Evolutionary conservation across 1,139 yeast genomes (phyloP), one percentile per base, ranked within the genome.

Genomic region (Wickerhamiella pararugosa): DNA sequence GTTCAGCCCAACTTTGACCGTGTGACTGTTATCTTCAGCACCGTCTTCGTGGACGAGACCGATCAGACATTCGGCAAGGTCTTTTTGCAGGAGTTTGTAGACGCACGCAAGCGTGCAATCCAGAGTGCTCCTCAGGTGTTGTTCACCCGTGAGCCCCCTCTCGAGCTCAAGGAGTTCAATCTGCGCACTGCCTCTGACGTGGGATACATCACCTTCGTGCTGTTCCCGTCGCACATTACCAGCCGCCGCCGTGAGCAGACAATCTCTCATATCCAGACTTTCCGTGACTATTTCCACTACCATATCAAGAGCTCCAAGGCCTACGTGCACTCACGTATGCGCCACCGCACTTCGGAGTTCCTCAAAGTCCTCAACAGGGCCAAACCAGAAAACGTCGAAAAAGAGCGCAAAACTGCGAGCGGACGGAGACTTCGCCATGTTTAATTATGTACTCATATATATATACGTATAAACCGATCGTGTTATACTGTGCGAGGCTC

Each of bases 111-210:
- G 62, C 76, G 97, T 59, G 82, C 94, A 9, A 92, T 90, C 46
- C 98, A 92, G 64, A 87, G 93, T 42, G 96, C 98, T 1, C 98
- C 99, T 25, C 99, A 92, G 66, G 99, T 90, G 42, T 72, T 92
- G 56, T 87, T 81, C 59, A 78, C 93, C 9, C 72, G 71, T 50
- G 95, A 84, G 52, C 83, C 96, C n/a, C 99, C 99, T 7, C 69
- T 84, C 56, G 99, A 90, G 61, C 76, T 92, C 48, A 63, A 76
- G 49, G 58, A 55, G 4, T 53, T 56, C 26, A 40, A 36, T 29
- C 33, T 43, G 7, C 37, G 42, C 7, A 49, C 53, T 25, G 49
- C 54, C 6, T 64, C 60, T 21, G 60, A 60, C 39, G 54, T 63
- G 40, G 69, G 70, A 26, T 66, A 61, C 47, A 66, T 66, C 38